These are phyloP conservation scores for Botryotinia convoluta DNA, from an alignment of 2,329 filamentous ascomycete species.

Conservation along the genomic window DNA sequence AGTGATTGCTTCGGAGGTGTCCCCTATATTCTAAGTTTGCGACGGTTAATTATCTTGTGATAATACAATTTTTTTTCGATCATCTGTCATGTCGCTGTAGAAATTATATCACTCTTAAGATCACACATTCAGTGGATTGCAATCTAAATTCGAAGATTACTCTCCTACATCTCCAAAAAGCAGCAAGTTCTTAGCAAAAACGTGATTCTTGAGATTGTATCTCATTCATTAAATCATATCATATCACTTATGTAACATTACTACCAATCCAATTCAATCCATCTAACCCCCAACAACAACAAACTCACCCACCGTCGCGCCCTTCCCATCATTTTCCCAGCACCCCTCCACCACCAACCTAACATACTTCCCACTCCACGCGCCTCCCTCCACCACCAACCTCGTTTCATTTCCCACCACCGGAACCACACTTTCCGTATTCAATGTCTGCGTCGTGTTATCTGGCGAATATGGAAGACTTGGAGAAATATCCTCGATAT, in stretches of 20 bases:
- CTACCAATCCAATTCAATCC: not conserved
- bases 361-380: conserved; percentile 37
- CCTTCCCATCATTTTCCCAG: conserved; percentile 42
- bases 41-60: too few species aligned
- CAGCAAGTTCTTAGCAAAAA: not conserved
- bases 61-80: too few species aligned
- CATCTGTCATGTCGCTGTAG: not conserved
- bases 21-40: not conserved
- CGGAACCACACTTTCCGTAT: conserved; percentile 29
- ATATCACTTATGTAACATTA: not conserved
- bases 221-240: not conserved
- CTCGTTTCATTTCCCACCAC: conserved; percentile 36
- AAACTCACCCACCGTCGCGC: conserved; percentile 54
- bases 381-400: conserved; percentile 28
- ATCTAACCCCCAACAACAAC: conserved; percentile 30
- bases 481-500: conserved; percentile 27
- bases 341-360: conserved; percentile 49
- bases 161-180: not conserved
- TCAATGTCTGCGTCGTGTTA: conserved; percentile 22
- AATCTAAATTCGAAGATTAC: too few species aligned
- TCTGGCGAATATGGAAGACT: conserved; percentile 31
- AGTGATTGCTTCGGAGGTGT: not conserved
- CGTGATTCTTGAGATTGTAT: not conserved
- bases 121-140: too few species aligned
- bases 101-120: not conserved